Evolutionary conservation across 192 early-diverging fungal genomes (phyloP).

Genomic region (Podila minutissima): DNA sequence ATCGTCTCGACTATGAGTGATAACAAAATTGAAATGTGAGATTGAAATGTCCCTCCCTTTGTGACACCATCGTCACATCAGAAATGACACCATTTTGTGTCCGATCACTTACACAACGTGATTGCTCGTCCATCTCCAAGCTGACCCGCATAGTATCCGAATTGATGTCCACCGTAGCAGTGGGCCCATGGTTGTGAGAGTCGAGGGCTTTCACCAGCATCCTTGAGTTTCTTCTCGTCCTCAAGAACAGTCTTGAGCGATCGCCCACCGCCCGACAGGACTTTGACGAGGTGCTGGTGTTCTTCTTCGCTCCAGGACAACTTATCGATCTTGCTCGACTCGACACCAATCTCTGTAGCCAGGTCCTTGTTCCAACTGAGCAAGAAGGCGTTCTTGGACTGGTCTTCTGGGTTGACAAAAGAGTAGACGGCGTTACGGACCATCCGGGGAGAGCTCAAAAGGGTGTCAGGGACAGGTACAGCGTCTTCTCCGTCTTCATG

Average conservation of each 20-base stretch:
- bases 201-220: constrained; percentile 20
- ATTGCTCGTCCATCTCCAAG: constrained; percentile 91
- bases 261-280: constrained; percentile 25
- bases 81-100: neutral
- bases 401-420: constrained; percentile 54
- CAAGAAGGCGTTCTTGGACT: constrained; percentile 30
- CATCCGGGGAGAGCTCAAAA: constrained; percentile 43
- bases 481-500: constrained; percentile 26
- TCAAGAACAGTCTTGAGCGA: constrained; percentile 31
- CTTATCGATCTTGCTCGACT: constrained; percentile 32
- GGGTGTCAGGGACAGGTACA: constrained; percentile 16
- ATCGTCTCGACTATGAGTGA: constrained; percentile 53
- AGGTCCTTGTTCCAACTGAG: constrained; percentile 38
- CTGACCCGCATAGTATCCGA: constrained; percentile 76
- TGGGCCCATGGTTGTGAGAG: constrained; percentile 71
- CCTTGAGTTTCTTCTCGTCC: constrained; percentile 47
- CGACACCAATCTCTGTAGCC: constrained; percentile 25
- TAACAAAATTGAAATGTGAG: neutral
- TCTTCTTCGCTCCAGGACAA: constrained; percentile 40
- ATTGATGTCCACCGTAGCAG: constrained; percentile 80
- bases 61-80: no score
- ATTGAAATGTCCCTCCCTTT: neutral
- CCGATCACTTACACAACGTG: constrained; percentile 68
- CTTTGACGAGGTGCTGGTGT: constrained; percentile 38
- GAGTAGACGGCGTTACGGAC: constrained; percentile 56